phyloP scores from a whole-genome alignment of 225 moss, liverwort and hornwort genomes.

The Neckera pumila region DNA sequence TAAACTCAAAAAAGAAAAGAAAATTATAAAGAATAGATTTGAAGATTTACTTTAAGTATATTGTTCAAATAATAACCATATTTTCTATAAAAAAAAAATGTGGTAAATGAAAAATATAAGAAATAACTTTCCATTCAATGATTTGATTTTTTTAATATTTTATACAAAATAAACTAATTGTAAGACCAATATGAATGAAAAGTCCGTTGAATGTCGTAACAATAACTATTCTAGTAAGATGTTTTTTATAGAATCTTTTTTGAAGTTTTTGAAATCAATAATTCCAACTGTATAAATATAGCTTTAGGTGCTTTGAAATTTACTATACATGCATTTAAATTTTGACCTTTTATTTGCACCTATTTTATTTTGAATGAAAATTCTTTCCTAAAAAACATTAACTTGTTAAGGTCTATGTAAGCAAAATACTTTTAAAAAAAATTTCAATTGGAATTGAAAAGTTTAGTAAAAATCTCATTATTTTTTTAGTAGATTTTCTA shows the following conservation, averaged over 20 bases:
- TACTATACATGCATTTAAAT: not conserved
- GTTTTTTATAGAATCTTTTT: rapidly evolving
- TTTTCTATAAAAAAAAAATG: too few species aligned
- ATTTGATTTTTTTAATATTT: too few species aligned
- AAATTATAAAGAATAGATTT: not conserved
- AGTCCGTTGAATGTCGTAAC: too few species aligned
- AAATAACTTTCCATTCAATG: too few species aligned
- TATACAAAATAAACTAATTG: not conserved
- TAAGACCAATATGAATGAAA: not conserved
- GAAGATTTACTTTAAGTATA: not conserved
- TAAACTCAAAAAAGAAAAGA: too few species aligned
- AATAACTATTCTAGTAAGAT: too few species aligned
- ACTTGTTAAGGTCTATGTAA: rapidly evolving
- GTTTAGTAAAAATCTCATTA: not conserved
- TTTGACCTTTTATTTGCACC: not conserved
- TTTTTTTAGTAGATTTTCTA: too few species aligned
- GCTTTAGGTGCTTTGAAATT: not conserved
- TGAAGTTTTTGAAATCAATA: not conserved
- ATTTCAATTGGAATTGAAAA: not conserved
- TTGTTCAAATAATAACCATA: not conserved
- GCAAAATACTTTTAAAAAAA: not conserved
- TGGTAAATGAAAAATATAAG: too few species aligned
- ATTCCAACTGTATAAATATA: not conserved
- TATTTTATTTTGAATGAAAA: not conserved
- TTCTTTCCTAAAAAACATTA: too few species aligned